Base-by-base conservation (phyloP, 371 early-diverging fungal genomes). In the Coemansia sp. region DNA sequence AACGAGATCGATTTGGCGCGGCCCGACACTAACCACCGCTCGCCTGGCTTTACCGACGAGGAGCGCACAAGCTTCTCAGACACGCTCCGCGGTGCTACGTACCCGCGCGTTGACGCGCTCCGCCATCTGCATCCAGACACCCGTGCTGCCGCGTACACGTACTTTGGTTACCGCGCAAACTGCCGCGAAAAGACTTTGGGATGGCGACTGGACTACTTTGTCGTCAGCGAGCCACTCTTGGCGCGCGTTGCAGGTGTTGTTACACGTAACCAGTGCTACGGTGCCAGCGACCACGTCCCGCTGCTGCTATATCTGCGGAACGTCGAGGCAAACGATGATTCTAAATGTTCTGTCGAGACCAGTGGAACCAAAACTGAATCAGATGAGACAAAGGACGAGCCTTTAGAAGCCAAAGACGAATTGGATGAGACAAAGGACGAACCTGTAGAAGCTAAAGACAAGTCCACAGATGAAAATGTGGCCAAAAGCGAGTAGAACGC, bases 271-370 rank as follows among this genome's bases (percentile, higher is more conserved):
- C 87, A 92, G 63, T 88, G 84, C 48, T 95, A 91, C 79, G 96
- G 96, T 5, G 94, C 95, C 5, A 91, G 93, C 80, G 96, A 95
- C 72, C 96, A 95, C 79, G 89, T 93, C 16, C 95, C 95, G 21
- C 67, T 93, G 48, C 86, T 89, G 20, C 55, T 94, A 28, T 87
- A 25, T 67, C 89, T 60, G 80, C 61, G 50, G 25, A 30, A 50
- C 61, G 6, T 12, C 28, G 55, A 25, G 28, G 28, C 23, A 12
- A 5, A 16, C 12, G 33, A n/a, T 8, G 37, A 14, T 30, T 11
- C n/a, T 7, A 26, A 14, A 1, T 9, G n/a, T 11, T 30, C 56
- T n/a, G 56, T 7, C 20, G 33, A n/a, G 56, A 30, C 20, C 16
- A 18, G 20, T 4, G 25, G 12, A 48, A 18, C 60, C 14, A 26